phyloP scores from a whole-genome alignment of 2,329 filamentous ascomycete species.

The Talaromyces funiculosus region DNA sequence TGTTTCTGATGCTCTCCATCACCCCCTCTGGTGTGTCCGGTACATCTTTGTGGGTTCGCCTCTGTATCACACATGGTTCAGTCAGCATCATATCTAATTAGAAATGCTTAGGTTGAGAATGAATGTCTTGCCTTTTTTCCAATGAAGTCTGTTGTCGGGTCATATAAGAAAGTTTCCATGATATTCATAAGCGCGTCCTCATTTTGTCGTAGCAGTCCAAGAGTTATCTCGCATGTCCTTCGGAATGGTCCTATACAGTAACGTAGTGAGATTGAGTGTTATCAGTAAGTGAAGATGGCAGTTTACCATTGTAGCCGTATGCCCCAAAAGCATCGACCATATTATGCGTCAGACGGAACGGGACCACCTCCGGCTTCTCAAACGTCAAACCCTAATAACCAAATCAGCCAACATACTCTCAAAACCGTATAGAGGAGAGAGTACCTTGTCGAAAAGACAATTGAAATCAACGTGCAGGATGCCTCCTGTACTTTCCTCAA shows the following conservation, averaged over 20 bases:
- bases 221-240: slow-evolving; percentile 81
- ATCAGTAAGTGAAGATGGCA: neutral
- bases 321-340: slow-evolving; percentile 98
- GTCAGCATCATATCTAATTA: slow-evolving; percentile 1
- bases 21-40: slow-evolving; percentile 71
- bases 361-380: slow-evolving; percentile 87
- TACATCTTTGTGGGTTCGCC: slow-evolving; percentile 44
- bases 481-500: slow-evolving; percentile 89
- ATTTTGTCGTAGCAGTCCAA: slow-evolving; percentile 77
- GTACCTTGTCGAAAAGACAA: slow-evolving; percentile 87
- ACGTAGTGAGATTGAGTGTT: neutral
- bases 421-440: neutral
- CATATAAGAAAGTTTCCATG: slow-evolving; percentile 92
- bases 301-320: slow-evolving; percentile 71
- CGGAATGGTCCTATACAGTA: slow-evolving; percentile 63
- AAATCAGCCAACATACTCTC: neutral
- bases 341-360: slow-evolving; percentile 95
- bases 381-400: slow-evolving; percentile 67
- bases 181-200: slow-evolving; percentile 97
- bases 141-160: slow-evolving; percentile 90
- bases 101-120: neutral
- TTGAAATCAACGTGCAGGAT: slow-evolving; percentile 99
- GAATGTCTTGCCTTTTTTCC: slow-evolving; percentile 54
- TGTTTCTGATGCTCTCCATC: slow-evolving; percentile 79
- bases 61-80: slow-evolving; percentile 31